phyloP scores from a whole-genome alignment of 306 rosid genomes.

The Trifolium fragiferum region DNA sequence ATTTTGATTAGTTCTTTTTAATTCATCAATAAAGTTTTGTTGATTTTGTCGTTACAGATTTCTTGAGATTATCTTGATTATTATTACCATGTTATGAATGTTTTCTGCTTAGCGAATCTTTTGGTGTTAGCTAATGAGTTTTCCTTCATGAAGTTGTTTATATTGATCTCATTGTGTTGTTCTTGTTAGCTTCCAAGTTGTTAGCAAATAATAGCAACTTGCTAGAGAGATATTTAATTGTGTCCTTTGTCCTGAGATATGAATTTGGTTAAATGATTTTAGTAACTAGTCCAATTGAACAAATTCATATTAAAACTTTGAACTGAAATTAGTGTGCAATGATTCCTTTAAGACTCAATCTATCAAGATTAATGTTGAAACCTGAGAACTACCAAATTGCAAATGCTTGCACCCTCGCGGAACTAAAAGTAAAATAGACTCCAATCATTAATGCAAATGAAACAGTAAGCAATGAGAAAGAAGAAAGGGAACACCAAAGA shows the following conservation, averaged over 20 bases:
- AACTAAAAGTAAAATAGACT: neutral
- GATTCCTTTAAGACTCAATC: too few relatives aligned
- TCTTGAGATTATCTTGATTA: conserved; percentile 9
- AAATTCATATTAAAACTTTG: neutral
- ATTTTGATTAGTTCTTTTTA: neutral
- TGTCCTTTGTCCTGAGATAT: conserved; percentile 12
- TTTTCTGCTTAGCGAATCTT: too few relatives aligned
- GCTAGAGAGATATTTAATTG: neutral
- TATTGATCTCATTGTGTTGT: conserved; percentile 17
- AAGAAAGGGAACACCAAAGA: neutral
- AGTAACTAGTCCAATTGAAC: neutral
- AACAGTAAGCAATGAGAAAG: neutral
- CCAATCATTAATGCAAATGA: neutral
- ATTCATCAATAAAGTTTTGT: neutral
- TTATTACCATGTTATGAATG: too few relatives aligned
- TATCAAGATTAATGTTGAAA: too few relatives aligned
- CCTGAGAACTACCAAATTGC: too few relatives aligned
- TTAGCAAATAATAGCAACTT: neutral
- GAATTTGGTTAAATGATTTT: neutral
- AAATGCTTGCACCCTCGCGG: neutral
- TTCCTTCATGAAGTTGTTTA: neutral
- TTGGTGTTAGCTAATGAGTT: neutral
- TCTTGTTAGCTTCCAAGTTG: conserved; percentile 11
- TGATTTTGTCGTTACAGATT: conserved; percentile 25
- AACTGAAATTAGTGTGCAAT: neutral